A percentile compares a stretch with the other conserved stretches of the same genome.
Evolutionary conservation across 1,284 basidiomycete species (phyloP).

Genomic region (Cryptococcus depauperatus): DNA sequence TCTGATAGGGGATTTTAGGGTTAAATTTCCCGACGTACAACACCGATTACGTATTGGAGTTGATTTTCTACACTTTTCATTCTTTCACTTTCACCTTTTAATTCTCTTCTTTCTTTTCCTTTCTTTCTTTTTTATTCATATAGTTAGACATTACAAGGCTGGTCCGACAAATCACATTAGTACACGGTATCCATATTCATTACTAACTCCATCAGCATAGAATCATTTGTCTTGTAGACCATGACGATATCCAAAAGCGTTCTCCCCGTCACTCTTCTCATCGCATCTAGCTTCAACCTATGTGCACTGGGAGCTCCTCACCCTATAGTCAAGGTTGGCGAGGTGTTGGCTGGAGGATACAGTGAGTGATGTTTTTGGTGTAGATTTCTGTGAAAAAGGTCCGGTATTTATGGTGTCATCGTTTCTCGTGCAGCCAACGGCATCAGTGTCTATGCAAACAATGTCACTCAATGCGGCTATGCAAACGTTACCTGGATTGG

Average conservation of each 20-base stretch:
- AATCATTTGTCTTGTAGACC: too few species aligned
- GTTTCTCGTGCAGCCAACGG: conserved; percentile 22
- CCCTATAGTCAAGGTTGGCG: neutral
- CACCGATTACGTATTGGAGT: neutral
- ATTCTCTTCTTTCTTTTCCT: neutral
- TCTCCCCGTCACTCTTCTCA: neutral
- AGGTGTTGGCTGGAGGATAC: neutral
- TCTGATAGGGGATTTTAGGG: too few species aligned
- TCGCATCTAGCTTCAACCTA: neutral
- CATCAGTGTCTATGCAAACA: conserved; percentile 28
- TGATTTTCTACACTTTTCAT: neutral
- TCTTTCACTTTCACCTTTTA: neutral
- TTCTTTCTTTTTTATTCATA: neutral
- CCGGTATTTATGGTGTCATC: neutral
- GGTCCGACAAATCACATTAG: neutral
- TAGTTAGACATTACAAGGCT: neutral
- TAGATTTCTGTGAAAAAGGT: neutral
- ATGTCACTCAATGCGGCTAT: conserved; percentile 34
- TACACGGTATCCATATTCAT: too few species aligned
- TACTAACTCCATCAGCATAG: too few species aligned
- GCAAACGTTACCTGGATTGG: conserved; percentile 39
- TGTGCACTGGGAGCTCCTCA: neutral
- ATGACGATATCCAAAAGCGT: neutral
- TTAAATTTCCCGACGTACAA: too few species aligned
- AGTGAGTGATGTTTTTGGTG: too few species aligned